A percentile compares a stretch with the other conserved stretches of the same genome.
Conservation (phyloP, 1,284 basidiomycete genomes). For the Trichosporon sp. region DNA sequence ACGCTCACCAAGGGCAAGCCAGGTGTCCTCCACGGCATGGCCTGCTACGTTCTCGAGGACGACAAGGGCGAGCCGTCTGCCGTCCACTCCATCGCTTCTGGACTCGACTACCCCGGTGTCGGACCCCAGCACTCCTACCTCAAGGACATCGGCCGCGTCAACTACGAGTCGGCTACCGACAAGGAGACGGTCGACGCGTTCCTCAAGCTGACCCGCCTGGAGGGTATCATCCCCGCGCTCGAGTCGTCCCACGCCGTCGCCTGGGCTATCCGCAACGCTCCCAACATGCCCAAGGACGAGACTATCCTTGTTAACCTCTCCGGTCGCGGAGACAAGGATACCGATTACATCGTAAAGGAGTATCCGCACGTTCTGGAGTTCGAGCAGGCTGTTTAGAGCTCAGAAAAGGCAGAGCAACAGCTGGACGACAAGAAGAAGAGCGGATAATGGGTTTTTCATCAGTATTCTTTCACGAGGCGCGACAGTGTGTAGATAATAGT, state of each 20-base stretch:
- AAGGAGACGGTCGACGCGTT: conserved; percentile 92
- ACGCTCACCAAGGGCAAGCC: conserved; percentile 86
- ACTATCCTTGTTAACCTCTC: conserved; percentile 72
- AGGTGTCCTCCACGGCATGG: conserved; percentile 90
- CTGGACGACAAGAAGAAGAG: background rate
- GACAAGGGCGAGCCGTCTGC: conserved; percentile 88
- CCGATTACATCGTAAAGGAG: conserved; percentile 23
- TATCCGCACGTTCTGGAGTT: conserved; percentile 18
- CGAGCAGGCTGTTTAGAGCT: background rate
- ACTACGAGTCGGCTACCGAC: conserved; percentile 90
- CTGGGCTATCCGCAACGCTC: conserved; percentile 82
- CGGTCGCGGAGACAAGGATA: conserved; percentile 34
- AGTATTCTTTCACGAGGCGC: conserved; percentile 1
- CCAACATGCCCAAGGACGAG: conserved; percentile 76
- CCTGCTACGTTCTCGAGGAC: conserved; percentile 92
- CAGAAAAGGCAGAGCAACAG: background rate
- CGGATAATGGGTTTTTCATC: background rate
- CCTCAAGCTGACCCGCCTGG: conserved; percentile 82
- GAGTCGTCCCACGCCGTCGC: conserved; percentile 96
- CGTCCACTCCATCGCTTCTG: conserved; percentile 85
- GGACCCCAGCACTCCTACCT: conserved; percentile 97
- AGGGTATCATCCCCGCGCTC: conserved; percentile 96
- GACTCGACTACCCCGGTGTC: conserved; percentile 62
- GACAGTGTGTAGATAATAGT: conserved; percentile 10
- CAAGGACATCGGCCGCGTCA: conserved; percentile 89